Evolutionary conservation across 2,329 filamentous ascomycete species (phyloP).

Genomic region (Diaporthe batatas): DNA sequence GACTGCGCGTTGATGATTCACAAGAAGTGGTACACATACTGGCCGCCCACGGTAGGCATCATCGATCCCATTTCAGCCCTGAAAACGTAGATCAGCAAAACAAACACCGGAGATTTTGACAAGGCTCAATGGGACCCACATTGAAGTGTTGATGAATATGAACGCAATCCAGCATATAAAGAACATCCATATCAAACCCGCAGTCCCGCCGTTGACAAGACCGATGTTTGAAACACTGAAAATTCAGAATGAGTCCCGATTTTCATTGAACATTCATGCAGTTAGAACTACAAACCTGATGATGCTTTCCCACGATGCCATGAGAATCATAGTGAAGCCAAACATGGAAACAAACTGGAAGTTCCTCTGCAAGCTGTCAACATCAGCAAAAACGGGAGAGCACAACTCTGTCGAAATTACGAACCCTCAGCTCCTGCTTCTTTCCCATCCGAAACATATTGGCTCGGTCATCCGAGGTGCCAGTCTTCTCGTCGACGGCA

Average conservation of each 20-base stretch:
- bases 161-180: slow-evolving; percentile 56
- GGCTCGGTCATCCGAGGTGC: slow-evolving; percentile 51
- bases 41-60: neutral
- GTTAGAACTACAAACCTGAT: slow-evolving; percentile 44
- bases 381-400: slow-evolving; percentile 35
- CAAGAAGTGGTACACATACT: neutral
- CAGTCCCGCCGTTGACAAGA: slow-evolving; percentile 58
- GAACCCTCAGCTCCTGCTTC: slow-evolving; percentile 60
- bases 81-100: neutral
- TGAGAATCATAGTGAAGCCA: slow-evolving; percentile 61
- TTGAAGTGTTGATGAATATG: slow-evolving; percentile 55
- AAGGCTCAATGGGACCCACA: slow-evolving; percentile 54
- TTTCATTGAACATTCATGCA: slow-evolving; percentile 38
- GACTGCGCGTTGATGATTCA: slow-evolving; percentile 48
- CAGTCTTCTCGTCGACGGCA: slow-evolving; percentile 28
- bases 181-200: slow-evolving; percentile 59
- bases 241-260: slow-evolving; percentile 45
- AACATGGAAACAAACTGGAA: slow-evolving; percentile 62
- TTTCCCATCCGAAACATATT: slow-evolving; percentile 65
- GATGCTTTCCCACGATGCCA: slow-evolving; percentile 58
- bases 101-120: neutral
- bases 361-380: slow-evolving; percentile 52
- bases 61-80: slow-evolving; percentile 37
- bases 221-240: slow-evolving; percentile 44
- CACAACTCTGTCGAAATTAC: neutral